Base-by-base conservation (phyloP, 2,329 filamentous ascomycete species). In the Anthostomella pinea region DNA sequence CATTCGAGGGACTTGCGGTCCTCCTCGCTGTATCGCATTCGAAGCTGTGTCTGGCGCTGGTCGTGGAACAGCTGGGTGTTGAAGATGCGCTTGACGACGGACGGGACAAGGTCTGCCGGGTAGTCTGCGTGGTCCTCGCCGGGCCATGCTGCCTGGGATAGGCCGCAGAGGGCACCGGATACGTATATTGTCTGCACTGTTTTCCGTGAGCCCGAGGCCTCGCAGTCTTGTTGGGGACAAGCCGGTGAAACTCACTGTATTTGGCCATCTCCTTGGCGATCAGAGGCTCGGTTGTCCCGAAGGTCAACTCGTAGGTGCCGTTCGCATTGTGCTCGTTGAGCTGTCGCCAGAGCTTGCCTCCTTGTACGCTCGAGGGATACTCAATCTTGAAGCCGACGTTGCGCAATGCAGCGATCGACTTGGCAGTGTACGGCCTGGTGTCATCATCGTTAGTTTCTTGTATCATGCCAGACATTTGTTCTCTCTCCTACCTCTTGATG, bases 1-100 rank as follows among this genome's bases (percentile, higher is more conserved):
- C 59, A 53, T 45, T 67, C 63, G 1, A 66, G 46, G 3, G 39
- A 27, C 6, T 46, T 53, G 2, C 65, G 52, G 20, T 62, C 49
- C 8, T 47, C 53, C 20, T 56, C 23, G 22, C 7, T 18, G 24
- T 18, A 28, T 7, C 32, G 32, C 32, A 35, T 35, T 5, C 32
- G 32, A 4, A 35, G 17, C 17, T 35, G 32, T 6, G 30, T 35
- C 26, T 43, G 36, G 6, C 41, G 36, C 27, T 43, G 41, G 33
- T 43, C 41, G 19, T 43, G 36, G 25, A 43, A 43, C 14, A 43
- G 19, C 26, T 43, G 41, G 9, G 37, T 39, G 29, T 43, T 43
- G 18, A 43, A 37, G 8, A 43, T 39, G 24, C 37, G 32, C 32
- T 39, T 36, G 8, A 43, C 36, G 15, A 43, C 37, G 5, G 36